Base-by-base conservation (phyloP, 2,329 filamentous ascomycete species). In the Clarireedia homoeocarpa region DNA sequence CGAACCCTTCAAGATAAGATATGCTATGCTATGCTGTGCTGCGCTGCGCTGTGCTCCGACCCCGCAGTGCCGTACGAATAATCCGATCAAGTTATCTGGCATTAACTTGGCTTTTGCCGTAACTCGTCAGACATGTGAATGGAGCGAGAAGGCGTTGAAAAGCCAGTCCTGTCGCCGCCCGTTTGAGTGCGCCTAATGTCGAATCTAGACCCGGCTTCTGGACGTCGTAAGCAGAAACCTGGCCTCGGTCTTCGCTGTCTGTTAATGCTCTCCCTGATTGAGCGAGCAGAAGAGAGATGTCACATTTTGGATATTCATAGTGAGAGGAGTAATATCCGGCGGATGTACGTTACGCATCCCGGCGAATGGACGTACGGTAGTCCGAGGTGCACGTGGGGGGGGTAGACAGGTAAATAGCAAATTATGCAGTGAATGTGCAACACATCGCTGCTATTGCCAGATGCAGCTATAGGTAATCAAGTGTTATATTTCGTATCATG, bases 51-150 rank as follows among this genome's bases (percentile, higher is more conserved):
- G 40, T 30, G 27, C 27, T 30, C 1, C 27, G 7, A 30, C 27
- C 15, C 40, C 20, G 14, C 40, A 44, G 40, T 44, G 6, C 17
- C 40, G 27, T 30, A 30, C 27, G 2, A 30, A 30, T 30, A 39
- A 48, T 54, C 34, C 48, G 51, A 48, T 49, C 20, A 20, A 20
- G 20, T 20, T 48, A 54, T 48, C 51, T 54, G 7, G 51, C 44
- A 54, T 45, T 52, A 53, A 57, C 50, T 39, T 20, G 20, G 2
- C 20, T 53, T 30, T 30, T 7, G 27, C 27, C 10, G 27, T 30
- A 30, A 30, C 27, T 40, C 15, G 39, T 40, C 17, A 40, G 15
- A 40, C 39, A 40, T 40, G 39, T n/a, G 39, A 40, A 40, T 14
- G 17, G 39, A n/a, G 17, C 15, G 14, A 39, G 24, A 23, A n/a